phyloP scores from a whole-genome alignment of 1,139 yeast genomes.

The Saccharomyces pastorianus region DNA sequence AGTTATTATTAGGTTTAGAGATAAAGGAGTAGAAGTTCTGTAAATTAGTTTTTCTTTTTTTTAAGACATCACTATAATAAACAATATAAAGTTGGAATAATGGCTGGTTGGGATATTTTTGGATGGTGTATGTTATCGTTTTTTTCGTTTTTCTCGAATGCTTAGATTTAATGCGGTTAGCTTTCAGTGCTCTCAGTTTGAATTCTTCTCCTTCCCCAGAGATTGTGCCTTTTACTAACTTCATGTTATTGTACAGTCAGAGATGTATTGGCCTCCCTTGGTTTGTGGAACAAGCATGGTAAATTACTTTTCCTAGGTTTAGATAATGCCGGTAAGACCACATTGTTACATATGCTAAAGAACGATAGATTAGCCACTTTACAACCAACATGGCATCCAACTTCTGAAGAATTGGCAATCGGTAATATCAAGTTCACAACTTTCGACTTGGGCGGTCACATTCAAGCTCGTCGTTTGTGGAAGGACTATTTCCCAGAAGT shows the following conservation, averaged over 20 bases:
- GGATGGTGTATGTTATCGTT: slow-evolving; percentile 29
- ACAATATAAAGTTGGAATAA: slow-evolving; percentile 4
- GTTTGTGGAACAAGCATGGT: slow-evolving; percentile 97
- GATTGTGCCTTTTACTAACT: background rate
- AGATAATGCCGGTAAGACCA: slow-evolving; percentile 98
- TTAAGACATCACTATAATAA: background rate
- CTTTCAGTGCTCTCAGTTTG: background rate
- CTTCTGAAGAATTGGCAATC: slow-evolving; percentile 94
- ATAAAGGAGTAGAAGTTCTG: too few relatives aligned
- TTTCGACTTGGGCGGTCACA: slow-evolving; percentile 96
- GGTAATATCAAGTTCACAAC: slow-evolving; percentile 96
- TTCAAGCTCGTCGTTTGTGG: slow-evolving; percentile 98
- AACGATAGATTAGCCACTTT: slow-evolving; percentile 96
- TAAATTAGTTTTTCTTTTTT: background rate
- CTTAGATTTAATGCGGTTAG: background rate
- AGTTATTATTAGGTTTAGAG: background rate
- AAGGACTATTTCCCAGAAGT: slow-evolving; percentile 99
- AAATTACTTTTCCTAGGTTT: slow-evolving; percentile 89
- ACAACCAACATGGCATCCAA: slow-evolving; percentile 97
- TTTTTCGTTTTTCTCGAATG: slow-evolving; percentile 2
- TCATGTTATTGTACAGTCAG: slow-evolving; percentile 44
- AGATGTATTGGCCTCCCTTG: slow-evolving; percentile 87
- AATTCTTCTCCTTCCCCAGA: background rate
- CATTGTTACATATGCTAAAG: slow-evolving; percentile 90
- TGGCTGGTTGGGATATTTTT: slow-evolving; percentile 30